Evolutionary conservation across 352 stramenopile species (phyloP).

Genomic region (Globisporangium middletonii): DNA sequence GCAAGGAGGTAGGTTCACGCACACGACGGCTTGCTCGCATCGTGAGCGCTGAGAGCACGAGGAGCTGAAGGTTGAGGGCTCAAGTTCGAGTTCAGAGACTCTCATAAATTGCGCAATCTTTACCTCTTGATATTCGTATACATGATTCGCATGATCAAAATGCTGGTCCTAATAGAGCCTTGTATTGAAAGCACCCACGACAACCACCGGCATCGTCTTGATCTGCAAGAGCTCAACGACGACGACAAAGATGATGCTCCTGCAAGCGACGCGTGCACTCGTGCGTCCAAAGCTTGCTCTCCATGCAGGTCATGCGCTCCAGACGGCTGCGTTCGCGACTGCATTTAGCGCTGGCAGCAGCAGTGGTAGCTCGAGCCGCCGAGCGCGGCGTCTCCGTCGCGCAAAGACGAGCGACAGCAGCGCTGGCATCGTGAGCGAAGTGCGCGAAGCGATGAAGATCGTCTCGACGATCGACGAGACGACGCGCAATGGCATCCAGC

Average conservation of each 20-base stretch:
- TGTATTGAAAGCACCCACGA: too few relatives aligned
- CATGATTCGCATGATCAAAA: too few relatives aligned
- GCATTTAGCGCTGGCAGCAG: background rate
- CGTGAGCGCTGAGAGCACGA: too few relatives aligned
- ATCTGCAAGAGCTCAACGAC: too few relatives aligned
- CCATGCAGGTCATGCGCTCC: background rate
- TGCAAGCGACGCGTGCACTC: conserved; percentile 1
- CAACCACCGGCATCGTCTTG: too few relatives aligned
- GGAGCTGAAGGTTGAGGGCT: too few relatives aligned
- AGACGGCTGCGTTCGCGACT: conserved; percentile 8
- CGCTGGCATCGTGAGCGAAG: conserved; percentile 20
- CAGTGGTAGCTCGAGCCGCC: conserved; percentile 20
- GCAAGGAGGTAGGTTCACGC: too few relatives aligned
- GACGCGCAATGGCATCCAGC: conserved; percentile 53
- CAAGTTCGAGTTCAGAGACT: too few relatives aligned
- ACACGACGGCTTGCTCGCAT: too few relatives aligned
- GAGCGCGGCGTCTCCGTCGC: conserved; percentile 39
- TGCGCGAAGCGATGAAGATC: conserved; percentile 33
- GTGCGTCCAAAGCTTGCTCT: conserved; percentile 2
- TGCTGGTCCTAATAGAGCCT: too few relatives aligned
- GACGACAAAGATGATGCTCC: background rate
- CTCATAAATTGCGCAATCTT: too few relatives aligned
- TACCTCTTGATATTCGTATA: too few relatives aligned
- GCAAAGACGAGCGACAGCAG: conserved; percentile 14
- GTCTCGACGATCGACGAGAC: conserved; percentile 56